Evolutionary conservation across 83 land plant genomes (phyloP), one percentile per base, ranked within the genome.

Genomic region (Isoetes engelmannii): DNA sequence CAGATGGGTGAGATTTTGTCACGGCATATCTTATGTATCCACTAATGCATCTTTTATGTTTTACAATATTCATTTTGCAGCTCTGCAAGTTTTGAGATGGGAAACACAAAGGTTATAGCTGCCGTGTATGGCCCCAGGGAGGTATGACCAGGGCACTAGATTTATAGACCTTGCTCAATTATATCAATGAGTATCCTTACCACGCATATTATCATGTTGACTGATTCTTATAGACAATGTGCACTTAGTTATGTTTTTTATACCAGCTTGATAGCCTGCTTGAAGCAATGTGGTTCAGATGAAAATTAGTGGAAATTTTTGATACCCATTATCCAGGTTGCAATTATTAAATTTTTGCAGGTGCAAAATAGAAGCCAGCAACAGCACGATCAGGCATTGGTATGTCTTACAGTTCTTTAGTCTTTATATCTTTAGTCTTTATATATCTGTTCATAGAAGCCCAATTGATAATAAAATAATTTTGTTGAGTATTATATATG

Each of bases 91-190:
- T 95, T 95, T 79, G 94, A 95, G 72, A 95, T 95, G 97, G 99
- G 99, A 12, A 95, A 88, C 70, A 95, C 97, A 43, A 90, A 90
- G 77, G 97, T 95, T 43, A 86, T 95, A 57, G 97, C 94, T 71
- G 89, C 88, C 12, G 97, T 95, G 0, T 95, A 95, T 72, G 99
- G 99, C 6, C 99, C 99, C 7, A 85, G 86, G 69, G 97, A 95
- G 89, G 99, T 92, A 63, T 8, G 63, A 5, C 15, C 17, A 17
- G 13, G 55, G 13, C 15, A 12, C 15, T 51, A 17, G 15, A 17
- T 51, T 12, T 51, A 17, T 15, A 51, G 55, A 12, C 1, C 37
- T 28, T 28, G 37, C 37, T n/a, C n/a, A n/a, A n/a, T n/a, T 51
- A 17, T 51, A 51, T 51, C 13, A 12, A 51, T 0, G 17, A 12